Base-by-base conservation (phyloP, 148 eudicot species). In the Rhododendron henanense region DNA sequence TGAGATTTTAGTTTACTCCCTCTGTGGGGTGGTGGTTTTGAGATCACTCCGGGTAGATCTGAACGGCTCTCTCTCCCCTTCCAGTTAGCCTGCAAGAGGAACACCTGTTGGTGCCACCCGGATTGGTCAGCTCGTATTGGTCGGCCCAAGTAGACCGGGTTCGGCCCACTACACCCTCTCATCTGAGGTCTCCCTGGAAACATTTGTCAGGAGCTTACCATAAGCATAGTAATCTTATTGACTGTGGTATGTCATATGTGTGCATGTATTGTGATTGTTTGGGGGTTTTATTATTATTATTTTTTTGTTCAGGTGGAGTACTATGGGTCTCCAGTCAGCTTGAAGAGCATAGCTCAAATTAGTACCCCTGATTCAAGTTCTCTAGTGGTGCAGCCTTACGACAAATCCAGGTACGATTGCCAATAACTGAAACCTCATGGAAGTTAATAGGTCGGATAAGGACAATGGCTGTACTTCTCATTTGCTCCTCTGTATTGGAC, bases 291-390 rank as follows among this genome's bases (percentile, higher is more conserved):
- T 86, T 13, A 28, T 19, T 13, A 37, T 76, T 78, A 19, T 86
- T 79, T 61, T 44, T 21, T 23, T 83, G 77, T 87, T 79, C 86
- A 97, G 99, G 98, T 97, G 83, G 99, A 97, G 84, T 97, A 97
- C 87, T 97, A 97, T 84, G 99, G 99, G 78, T 87, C 96, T 83
- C 99, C 99, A 78, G 95, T 94, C 79, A 91, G 85, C 88, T 90
- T 97, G 90, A 95, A 95, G 91, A 95, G 95, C 90, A 94, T 97
- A 89, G 99, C 99, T 81, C 98, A 95, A 88, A 93, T 97, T 84
- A 95, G 93, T 88, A 90, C 98, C 63, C 94, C 99, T 81, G 98
- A 95, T 91, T 88, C 98, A 57, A 92, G 94, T 83, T 94, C 99
- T 84, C 86, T 97, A 78, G 81, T 97, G 91, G 92, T 97, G 83